Evolutionary conservation across 2,329 filamentous ascomycete genomes (phyloP), one percentile per base, ranked within the genome.

Genomic region (Diplodia scrobiculata): DNA sequence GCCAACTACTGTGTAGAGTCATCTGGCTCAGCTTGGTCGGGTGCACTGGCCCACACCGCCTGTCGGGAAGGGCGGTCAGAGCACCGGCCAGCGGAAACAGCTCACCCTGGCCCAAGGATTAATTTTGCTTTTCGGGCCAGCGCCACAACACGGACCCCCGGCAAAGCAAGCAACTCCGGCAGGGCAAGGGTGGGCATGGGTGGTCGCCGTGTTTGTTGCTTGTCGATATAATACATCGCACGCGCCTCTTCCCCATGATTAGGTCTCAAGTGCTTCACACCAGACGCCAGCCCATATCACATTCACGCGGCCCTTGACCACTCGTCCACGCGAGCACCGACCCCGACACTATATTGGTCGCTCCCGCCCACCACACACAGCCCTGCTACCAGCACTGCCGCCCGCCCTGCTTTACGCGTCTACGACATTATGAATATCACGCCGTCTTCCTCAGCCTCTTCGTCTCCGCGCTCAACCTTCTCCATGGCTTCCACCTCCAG

Each of bases 391-490:
- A 27, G 2, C 62, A 54, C 62, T 13, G 13, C n/a, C 53, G 38
- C 52, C 17, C 17, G 19, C n/a, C 53, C n/a, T 58, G 25, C 34
- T 62, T 29, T 58, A 55, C 63, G 29, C 55, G 21, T 36, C 55
- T 34, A 36, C n/a, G 25, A 50, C 65, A 41, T 45, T 14, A 60
- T 66, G 58, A 62, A 62, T 62, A 62, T 62, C 58, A 62, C 58
- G 27, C 41, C 58, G 7, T 19, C 21, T 13, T 62, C 55, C 19
- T 62, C 65, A 19, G 75, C 76, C 13, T 77, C 75, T 66, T 78
- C 76, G 19, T 72, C 75, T n/a, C 73, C 76, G 53, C 77, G 77
- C 67, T 73, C 72, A 68, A 75, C 76, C 51, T 62, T 50, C 45
- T 70, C 73, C 58, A 75, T 68, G 70, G 76, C 77, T 74, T 70